Conservation (phyloP, 352 stramenopile species). For the Phytophthora crassamura region DNA sequence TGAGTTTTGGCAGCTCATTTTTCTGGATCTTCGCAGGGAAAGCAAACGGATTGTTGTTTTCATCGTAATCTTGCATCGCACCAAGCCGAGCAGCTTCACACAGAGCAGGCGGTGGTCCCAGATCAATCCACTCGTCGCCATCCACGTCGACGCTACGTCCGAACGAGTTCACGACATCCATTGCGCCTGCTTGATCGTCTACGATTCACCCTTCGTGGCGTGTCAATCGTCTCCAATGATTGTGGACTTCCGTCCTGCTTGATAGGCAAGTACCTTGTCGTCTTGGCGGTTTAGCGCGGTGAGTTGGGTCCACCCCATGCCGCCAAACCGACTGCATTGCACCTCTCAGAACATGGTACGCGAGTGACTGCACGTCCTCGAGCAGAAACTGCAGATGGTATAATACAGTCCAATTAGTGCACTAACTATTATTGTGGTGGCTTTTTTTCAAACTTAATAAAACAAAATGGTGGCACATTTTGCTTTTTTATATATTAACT, state of each 20-base stretch:
- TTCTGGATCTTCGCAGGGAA: neutral
- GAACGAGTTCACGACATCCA: constrained; percentile 25
- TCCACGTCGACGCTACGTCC: constrained; percentile 36
- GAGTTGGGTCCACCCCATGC: constrained; percentile 3
- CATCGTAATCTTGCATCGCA: neutral
- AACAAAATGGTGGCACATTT: too few species aligned
- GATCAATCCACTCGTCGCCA: constrained; percentile 57
- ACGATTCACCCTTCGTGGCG: constrained; percentile 23
- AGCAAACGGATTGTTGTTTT: constrained; percentile 8
- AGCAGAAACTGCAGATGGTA: neutral
- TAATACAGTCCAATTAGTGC: neutral
- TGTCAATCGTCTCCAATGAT: neutral
- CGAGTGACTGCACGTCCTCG: constrained; percentile 14
- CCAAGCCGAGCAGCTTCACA: neutral
- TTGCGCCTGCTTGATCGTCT: neutral
- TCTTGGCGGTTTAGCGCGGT: neutral
- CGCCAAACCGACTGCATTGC: neutral
- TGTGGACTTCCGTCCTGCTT: too few species aligned
- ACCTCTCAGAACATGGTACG: constrained; percentile 6
- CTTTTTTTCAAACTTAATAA: too few species aligned
- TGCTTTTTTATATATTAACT: too few species aligned
- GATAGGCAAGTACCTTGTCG: too few species aligned
- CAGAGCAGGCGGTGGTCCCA: constrained; percentile 19
- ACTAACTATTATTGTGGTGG: too few species aligned
- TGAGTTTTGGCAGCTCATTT: neutral